A percentile compares a stretch with the other conserved stretches of the same genome.
These are phyloP conservation scores for Fusarium lateritium DNA, from an alignment of 2,329 filamentous ascomycete genomes.

Conservation along the genomic window DNA sequence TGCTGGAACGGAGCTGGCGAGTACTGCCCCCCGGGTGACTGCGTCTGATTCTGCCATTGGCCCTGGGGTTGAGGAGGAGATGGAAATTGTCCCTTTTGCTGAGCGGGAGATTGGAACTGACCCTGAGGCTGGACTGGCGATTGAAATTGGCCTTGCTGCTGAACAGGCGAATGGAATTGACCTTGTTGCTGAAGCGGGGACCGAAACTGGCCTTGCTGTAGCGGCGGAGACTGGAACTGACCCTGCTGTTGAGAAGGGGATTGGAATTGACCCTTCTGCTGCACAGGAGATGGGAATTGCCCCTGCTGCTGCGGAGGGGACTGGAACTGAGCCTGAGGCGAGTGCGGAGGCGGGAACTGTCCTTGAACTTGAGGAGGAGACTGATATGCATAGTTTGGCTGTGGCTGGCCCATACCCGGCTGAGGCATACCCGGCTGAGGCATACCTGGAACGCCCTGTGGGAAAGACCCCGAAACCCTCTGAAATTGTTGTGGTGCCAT, in stretches of 20 bases:
- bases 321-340: conserved; percentile 1
- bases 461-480: conserved; percentile 12
- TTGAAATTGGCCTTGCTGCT: conserved; percentile 10
- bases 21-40: conserved; percentile 52
- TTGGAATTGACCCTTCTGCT: conserved; percentile 10
- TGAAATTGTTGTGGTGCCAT: conserved; percentile 38
- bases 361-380: conserved; percentile 22
- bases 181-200: conserved; percentile 2
- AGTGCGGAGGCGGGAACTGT: conserved; percentile 1
- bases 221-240: conserved; percentile 12
- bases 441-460: conserved; percentile 13
- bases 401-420: conserved; percentile 25
- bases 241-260: background rate
- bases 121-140: conserved; percentile 21
- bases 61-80: conserved; percentile 23
- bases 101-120: conserved; percentile 12
- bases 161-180: background rate
- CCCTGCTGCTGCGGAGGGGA: conserved; percentile 6
- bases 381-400: conserved; percentile 22
- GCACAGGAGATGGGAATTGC: conserved; percentile 12
- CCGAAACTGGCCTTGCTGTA: conserved; percentile 15
- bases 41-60: conserved; percentile 36
- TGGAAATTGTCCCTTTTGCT: conserved; percentile 28
- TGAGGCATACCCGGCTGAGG: conserved; percentile 18
- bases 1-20: conserved; percentile 57